Conservation (phyloP, 164 flowering plant genomes). For the Dillenia turbinata region DNA sequence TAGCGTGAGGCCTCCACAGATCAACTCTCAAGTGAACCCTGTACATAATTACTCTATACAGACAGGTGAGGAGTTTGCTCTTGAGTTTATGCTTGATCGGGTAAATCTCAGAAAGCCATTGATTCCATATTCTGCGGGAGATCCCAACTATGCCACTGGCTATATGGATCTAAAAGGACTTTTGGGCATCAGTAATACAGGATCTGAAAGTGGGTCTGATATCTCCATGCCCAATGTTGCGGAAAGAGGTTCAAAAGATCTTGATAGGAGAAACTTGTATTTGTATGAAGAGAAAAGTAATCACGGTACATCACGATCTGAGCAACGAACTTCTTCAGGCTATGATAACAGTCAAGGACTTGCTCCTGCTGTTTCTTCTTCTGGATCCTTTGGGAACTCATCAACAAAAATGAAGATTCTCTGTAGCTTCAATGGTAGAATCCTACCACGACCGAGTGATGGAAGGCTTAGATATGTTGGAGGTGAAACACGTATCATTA, state of each 20-base stretch:
- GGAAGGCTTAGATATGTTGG: slow-evolving; percentile 92
- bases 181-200: slow-evolving; percentile 48
- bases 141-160: slow-evolving; percentile 30
- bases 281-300: slow-evolving; percentile 29
- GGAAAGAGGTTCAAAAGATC: slow-evolving; percentile 40
- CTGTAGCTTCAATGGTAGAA: slow-evolving; percentile 89
- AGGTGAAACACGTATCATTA: slow-evolving; percentile 80
- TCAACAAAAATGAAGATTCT: slow-evolving; percentile 63
- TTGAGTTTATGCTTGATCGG: slow-evolving; percentile 81
- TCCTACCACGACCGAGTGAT: slow-evolving; percentile 87
- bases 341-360: slow-evolving; percentile 31
- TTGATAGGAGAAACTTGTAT: slow-evolving; percentile 34
- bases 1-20: slow-evolving; percentile 50
- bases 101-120: slow-evolving; percentile 44
- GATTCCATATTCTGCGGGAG: slow-evolving; percentile 34
- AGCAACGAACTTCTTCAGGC: slow-evolving; percentile 30
- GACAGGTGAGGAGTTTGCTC: slow-evolving; percentile 95
- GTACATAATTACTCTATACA: slow-evolving; percentile 74
- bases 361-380: slow-evolving; percentile 29
- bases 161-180: slow-evolving; percentile 59
- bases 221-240: slow-evolving; percentile 31
- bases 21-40: slow-evolving; percentile 41
- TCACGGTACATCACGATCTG: slow-evolving; percentile 34
- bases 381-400: slow-evolving; percentile 45
- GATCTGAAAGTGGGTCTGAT: slow-evolving; percentile 69